Evolutionary conservation across 495 filamentous ascomycete species (phyloP).

Genomic region (Penicillium argentinense): DNA sequence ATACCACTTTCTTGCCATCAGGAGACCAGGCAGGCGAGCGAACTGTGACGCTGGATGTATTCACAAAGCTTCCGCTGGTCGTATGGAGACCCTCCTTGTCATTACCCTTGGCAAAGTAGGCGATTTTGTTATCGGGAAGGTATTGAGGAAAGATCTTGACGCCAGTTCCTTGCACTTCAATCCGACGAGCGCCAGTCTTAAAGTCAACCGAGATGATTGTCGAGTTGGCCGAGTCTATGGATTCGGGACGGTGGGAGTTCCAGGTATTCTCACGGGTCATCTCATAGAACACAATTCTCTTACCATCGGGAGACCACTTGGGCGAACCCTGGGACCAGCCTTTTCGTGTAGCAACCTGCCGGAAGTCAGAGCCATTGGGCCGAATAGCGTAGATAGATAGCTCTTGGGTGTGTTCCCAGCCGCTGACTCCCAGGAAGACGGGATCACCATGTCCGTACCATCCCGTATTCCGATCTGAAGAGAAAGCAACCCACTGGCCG

Average conservation of each 20-base stretch:
- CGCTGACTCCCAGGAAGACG: slow-evolving; percentile 16
- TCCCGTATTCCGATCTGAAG: slow-evolving; percentile 11
- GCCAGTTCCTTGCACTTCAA: slow-evolving; percentile 16
- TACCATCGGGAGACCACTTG: slow-evolving; percentile 29
- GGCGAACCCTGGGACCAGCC: slow-evolving; percentile 27
- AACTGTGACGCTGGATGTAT: slow-evolving; percentile 12
- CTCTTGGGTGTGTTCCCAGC: slow-evolving; percentile 36
- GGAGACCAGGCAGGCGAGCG: slow-evolving; percentile 31
- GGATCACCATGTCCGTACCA: slow-evolving; percentile 28
- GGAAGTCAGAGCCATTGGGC: slow-evolving; percentile 28
- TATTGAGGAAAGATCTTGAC: slow-evolving; percentile 31
- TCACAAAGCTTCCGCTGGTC: slow-evolving; percentile 16
- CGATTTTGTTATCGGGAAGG: slow-evolving; percentile 17
- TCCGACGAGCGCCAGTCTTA: slow-evolving; percentile 18
- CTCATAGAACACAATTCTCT: slow-evolving; percentile 29
- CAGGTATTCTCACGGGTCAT: slow-evolving; percentile 29
- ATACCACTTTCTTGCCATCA: slow-evolving; percentile 27
- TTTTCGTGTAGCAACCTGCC: slow-evolving; percentile 11
- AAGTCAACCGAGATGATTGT: slow-evolving; percentile 26
- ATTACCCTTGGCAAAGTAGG: slow-evolving; percentile 27
- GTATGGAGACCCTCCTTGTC: slow-evolving; percentile 21
- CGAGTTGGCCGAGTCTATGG: slow-evolving; percentile 15
- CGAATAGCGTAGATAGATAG: slow-evolving; percentile 30
- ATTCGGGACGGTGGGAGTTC: slow-evolving; percentile 27
- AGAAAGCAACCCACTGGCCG: slow-evolving; percentile 15